Percentiles rank a stretch among this genome's conserved stretches.
phyloP scores from a whole-genome alignment of 305 asterid species.

The Rubia peregrina region DNA sequence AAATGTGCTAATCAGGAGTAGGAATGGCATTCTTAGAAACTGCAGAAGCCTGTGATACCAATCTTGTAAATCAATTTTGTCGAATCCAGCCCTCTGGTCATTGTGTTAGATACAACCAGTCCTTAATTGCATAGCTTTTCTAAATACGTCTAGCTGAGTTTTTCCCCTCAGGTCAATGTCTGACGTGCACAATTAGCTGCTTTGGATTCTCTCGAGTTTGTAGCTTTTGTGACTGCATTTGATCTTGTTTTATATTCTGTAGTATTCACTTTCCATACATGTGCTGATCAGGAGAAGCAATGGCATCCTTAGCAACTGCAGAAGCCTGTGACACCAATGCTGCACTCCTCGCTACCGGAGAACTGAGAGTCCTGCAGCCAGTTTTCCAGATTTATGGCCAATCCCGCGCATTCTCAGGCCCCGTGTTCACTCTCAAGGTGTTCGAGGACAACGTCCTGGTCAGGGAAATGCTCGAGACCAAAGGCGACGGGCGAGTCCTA shows the following conservation, averaged over 20 bases:
- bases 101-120: no score
- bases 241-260: background rate
- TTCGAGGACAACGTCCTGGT: slow-evolving; percentile 79
- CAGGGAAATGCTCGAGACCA: slow-evolving; percentile 65
- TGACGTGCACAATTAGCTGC: no score
- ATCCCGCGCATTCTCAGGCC: slow-evolving; percentile 56
- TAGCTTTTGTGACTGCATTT: background rate
- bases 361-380: slow-evolving; percentile 68
- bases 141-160: no score
- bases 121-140: no score
- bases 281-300: slow-evolving; percentile 25
- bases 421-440: slow-evolving; percentile 63
- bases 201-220: no score
- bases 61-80: slow-evolving; percentile 19
- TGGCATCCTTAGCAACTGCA: slow-evolving; percentile 80
- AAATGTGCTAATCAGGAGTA: background rate
- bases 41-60: slow-evolving; percentile 76
- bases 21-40: slow-evolving; percentile 75
- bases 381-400: slow-evolving; percentile 74
- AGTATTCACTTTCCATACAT: background rate
- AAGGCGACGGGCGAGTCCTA: slow-evolving; percentile 70
- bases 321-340: slow-evolving; percentile 76
- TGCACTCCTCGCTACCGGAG: slow-evolving; percentile 48
- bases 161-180: no score
- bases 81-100: no score